phyloP scores from a whole-genome alignment of 805 yeast genomes.

The Isabelozyma gotoi region DNA sequence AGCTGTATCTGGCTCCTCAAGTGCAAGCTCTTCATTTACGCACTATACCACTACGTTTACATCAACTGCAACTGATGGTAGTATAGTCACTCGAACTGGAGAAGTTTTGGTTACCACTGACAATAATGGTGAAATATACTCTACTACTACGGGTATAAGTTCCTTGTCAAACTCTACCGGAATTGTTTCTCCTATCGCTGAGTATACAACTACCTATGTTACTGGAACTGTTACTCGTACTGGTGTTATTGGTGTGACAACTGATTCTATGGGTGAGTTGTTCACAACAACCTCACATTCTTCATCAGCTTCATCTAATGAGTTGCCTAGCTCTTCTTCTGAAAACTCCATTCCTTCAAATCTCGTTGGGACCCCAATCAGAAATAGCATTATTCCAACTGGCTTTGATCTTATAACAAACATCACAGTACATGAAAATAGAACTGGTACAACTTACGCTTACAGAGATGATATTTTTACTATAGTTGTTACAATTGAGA shows the following conservation, averaged over 20 bases:
- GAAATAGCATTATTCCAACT: not conserved
- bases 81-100: constrained; percentile 15
- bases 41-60: constrained; percentile 11
- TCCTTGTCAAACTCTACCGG: not conserved
- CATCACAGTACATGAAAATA: not conserved
- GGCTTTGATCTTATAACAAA: not conserved
- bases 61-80: constrained; percentile 10
- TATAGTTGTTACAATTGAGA: not conserved
- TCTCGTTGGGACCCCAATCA: not conserved
- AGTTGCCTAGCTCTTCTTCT: not conserved
- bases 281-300: constrained; percentile 14
- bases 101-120: constrained; percentile 12
- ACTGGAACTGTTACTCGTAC: constrained; percentile 6
- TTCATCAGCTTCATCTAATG: too few relatives aligned
- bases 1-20: not conserved
- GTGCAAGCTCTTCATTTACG: constrained; percentile 3
- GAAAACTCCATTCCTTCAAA: not conserved
- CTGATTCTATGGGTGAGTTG: constrained; percentile 14
- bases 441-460: not conserved
- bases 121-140: constrained; percentile 6
- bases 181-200: not conserved
- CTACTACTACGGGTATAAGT: constrained; percentile 7
- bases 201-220: not conserved
- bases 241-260: constrained; percentile 14
- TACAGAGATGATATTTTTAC: not conserved